A percentile compares a stretch with the other conserved stretches of the same genome.
Conservation (phyloP, 495 filamentous ascomycete species). For the Hypoxylon crocopeplum region DNA sequence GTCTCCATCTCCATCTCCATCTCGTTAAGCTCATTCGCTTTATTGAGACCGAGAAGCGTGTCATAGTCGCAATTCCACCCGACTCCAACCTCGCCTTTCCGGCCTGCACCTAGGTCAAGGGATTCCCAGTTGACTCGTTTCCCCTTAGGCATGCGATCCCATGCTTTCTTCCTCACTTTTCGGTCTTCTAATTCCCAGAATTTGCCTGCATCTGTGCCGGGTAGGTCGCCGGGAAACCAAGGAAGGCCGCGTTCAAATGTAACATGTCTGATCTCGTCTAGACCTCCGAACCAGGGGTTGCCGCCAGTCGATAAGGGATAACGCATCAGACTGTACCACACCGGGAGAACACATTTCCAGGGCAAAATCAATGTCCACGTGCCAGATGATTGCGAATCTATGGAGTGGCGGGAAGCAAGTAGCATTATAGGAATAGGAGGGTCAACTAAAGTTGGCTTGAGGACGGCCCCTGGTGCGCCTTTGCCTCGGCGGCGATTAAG, state of each 20-base stretch:
- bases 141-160: slow-evolving; percentile 82
- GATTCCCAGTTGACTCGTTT: slow-evolving; percentile 79
- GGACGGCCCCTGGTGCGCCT: slow-evolving; percentile 67
- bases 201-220: slow-evolving; percentile 80
- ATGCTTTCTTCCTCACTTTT: slow-evolving; percentile 64
- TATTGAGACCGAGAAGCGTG: slow-evolving; percentile 53
- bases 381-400: slow-evolving; percentile 61
- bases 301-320: slow-evolving; percentile 82
- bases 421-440: slow-evolving; percentile 82
- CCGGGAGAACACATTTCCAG: slow-evolving; percentile 85
- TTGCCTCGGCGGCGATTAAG: slow-evolving; percentile 84
- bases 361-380: slow-evolving; percentile 87
- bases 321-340: slow-evolving; percentile 90
- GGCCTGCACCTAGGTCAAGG: slow-evolving; percentile 74
- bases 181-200: slow-evolving; percentile 76
- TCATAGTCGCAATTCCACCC: slow-evolving; percentile 93
- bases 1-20: slow-evolving; percentile 19
- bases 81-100: slow-evolving; percentile 82
- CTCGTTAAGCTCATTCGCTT: slow-evolving; percentile 34
- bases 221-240: slow-evolving; percentile 91
- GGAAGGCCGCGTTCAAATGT: slow-evolving; percentile 78
- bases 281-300: slow-evolving; percentile 80
- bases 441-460: slow-evolving; percentile 68
- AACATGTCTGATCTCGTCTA: slow-evolving; percentile 80
- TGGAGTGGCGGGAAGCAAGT: slow-evolving; percentile 61